Percentiles rank a stretch among this genome's conserved stretches.
These are phyloP conservation scores for Periconia macrospinosa DNA, from an alignment of 2,329 filamentous ascomycete species.

Conservation along the genomic window DNA sequence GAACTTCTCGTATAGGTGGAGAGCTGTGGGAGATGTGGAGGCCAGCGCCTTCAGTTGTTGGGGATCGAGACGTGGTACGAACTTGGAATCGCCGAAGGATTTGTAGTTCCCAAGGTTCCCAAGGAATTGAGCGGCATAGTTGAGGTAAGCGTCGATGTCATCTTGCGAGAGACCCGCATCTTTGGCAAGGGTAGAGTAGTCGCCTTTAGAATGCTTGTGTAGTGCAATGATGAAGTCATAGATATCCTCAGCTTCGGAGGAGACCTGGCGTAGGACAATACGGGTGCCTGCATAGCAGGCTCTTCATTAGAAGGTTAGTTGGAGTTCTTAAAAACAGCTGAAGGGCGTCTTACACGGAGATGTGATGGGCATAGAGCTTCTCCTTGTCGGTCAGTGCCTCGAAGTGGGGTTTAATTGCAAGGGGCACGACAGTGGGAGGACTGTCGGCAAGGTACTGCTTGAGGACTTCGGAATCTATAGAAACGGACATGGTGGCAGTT, in stretches of 20 bases:
- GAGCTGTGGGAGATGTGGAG: slow-evolving; percentile 41
- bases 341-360: slow-evolving; percentile 37
- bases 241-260: slow-evolving; percentile 54
- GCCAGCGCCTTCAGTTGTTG: slow-evolving; percentile 50
- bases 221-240: slow-evolving; percentile 59
- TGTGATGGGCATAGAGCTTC: slow-evolving; percentile 84
- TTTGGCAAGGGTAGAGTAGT: slow-evolving; percentile 51
- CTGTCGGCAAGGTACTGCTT: slow-evolving; percentile 86
- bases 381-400: slow-evolving; percentile 73
- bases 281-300: slow-evolving; percentile 54
- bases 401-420: slow-evolving; percentile 93
- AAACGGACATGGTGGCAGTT: slow-evolving; percentile 21
- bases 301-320: slow-evolving; percentile 17
- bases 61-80: slow-evolving; percentile 51
- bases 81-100: slow-evolving; percentile 54
- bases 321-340: background rate
- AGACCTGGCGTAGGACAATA: slow-evolving; percentile 57
- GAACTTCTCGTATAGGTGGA: slow-evolving; percentile 47
- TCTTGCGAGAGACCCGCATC: slow-evolving; percentile 45
- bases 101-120: slow-evolving; percentile 60
- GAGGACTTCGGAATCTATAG: slow-evolving; percentile 49
- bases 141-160: slow-evolving; percentile 42
- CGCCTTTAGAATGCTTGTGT: slow-evolving; percentile 51
- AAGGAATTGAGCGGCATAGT: slow-evolving; percentile 50
- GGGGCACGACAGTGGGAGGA: slow-evolving; percentile 82